Evolutionary conservation across 352 stramenopile species (phyloP).

Genomic region (Phytophthora niederhauseri): DNA sequence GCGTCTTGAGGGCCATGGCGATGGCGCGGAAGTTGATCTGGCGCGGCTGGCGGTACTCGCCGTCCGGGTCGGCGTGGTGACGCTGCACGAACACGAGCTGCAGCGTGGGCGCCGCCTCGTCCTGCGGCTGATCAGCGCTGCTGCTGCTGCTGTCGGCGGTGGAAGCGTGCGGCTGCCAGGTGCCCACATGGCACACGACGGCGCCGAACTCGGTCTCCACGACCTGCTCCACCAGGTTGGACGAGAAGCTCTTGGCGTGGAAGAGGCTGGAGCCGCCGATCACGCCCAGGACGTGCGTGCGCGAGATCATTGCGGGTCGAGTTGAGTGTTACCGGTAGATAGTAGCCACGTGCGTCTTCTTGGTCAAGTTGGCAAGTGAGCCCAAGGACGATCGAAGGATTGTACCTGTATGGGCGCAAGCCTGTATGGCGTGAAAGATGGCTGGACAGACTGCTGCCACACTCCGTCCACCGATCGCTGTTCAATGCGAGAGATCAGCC

Average conservation of each 20-base stretch:
- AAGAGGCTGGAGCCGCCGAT: conserved; percentile 89
- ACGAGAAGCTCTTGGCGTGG: conserved; percentile 74
- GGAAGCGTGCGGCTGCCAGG: conserved; percentile 36
- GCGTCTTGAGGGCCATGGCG: conserved; percentile 62
- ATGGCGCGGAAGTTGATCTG: conserved; percentile 90
- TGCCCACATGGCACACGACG: conserved; percentile 67
- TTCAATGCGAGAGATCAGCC: neutral
- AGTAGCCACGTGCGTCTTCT: neutral
- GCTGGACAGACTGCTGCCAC: neutral
- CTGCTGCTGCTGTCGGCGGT: conserved; percentile 1
- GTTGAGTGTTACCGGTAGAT: neutral
- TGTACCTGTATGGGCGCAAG: conserved; percentile 3
- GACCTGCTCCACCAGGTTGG: conserved; percentile 53
- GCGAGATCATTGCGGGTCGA: conserved; percentile 6
- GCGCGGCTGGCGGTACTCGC: conserved; percentile 81
- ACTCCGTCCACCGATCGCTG: neutral
- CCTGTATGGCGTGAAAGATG: too few relatives aligned
- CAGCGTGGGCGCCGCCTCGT: conserved; percentile 20
- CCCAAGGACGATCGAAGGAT: neutral
- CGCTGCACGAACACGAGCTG: conserved; percentile 88
- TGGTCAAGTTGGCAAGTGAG: conserved; percentile 18
- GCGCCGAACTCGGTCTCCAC: conserved; percentile 69
- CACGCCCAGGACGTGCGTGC: conserved; percentile 70
- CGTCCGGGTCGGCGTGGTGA: conserved; percentile 76
- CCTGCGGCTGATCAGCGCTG: conserved; percentile 1